Percentiles rank a stretch among this genome's conserved stretches.
These are phyloP conservation scores for Amanita pseudoporphyria DNA, from an alignment of 768 basidiomycete genomes.

Conservation along the genomic window DNA sequence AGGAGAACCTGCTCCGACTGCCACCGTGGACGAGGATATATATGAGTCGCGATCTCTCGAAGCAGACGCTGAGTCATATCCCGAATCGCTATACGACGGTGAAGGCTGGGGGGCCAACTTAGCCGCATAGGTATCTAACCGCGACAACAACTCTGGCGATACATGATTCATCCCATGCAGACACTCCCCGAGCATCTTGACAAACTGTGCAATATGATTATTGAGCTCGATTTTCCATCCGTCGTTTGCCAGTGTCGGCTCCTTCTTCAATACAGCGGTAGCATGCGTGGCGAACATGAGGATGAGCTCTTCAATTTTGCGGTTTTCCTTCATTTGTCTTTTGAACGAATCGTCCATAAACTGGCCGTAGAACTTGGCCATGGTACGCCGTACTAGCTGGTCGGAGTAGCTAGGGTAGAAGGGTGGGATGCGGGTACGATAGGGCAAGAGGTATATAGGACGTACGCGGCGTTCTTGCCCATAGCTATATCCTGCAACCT, in stretches of 20 bases:
- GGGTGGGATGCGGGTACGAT: neutral
- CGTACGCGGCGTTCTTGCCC: conserved; percentile 85
- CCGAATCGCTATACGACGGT: conserved; percentile 48
- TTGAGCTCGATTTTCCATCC: conserved; percentile 93
- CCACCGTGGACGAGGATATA: neutral
- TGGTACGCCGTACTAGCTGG: conserved; percentile 79
- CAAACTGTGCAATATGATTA: conserved; percentile 83
- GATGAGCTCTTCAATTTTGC: conserved; percentile 96
- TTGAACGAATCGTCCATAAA: conserved; percentile 81
- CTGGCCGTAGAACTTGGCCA: conserved; percentile 89
- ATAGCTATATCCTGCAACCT: conserved; percentile 88
- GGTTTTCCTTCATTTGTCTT: conserved; percentile 88
- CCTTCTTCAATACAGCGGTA: conserved; percentile 81
- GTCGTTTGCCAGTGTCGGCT: conserved; percentile 72
- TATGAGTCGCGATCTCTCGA: conserved; percentile 38
- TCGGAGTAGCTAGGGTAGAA: conserved; percentile 63
- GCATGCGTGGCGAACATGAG: conserved; percentile 93
- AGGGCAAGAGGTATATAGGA: conserved; percentile 11
- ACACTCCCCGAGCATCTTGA: conserved; percentile 77
- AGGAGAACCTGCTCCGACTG: conserved; percentile 11
- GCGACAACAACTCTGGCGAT: conserved; percentile 69
- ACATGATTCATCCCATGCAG: conserved; percentile 66
- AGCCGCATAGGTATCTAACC: conserved; percentile 76
- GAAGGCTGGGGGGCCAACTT: conserved; percentile 67
- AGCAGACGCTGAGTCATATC: conserved; percentile 61